Conservation (phyloP, 2,329 filamentous ascomycete species). For the Cryoendolithus antarcticus region DNA sequence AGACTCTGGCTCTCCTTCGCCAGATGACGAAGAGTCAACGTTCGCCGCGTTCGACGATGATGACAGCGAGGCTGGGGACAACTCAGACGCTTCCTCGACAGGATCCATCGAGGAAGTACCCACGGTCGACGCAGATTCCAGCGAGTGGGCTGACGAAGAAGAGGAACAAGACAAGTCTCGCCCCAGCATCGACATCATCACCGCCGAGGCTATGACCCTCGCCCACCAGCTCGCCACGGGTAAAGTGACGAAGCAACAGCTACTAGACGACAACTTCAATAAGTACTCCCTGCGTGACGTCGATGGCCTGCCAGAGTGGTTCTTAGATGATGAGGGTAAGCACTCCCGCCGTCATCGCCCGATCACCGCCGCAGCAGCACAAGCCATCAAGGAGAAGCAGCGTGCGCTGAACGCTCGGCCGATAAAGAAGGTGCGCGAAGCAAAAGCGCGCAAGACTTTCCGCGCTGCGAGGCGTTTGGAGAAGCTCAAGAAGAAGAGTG, state of each 20-base stretch:
- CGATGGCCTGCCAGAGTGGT: conserved; percentile 94
- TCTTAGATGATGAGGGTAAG: conserved; percentile 77
- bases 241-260: conserved; percentile 63
- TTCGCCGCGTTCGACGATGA: conserved; percentile 14
- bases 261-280: conserved; percentile 88
- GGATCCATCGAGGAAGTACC: conserved; percentile 17
- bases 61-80: conserved; percentile 6
- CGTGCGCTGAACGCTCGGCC: conserved; percentile 87
- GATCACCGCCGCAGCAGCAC: conserved; percentile 80
- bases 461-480: conserved; percentile 83
- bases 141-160: conserved; percentile 22
- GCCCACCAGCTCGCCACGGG: conserved; percentile 85
- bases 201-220: conserved; percentile 97
- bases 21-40: conserved; percentile 13
- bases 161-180: conserved; percentile 37
- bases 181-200: conserved; percentile 91
- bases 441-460: conserved; percentile 92
- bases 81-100: background rate
- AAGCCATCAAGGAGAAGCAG: conserved; percentile 87
- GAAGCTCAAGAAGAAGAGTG: conserved; percentile 93
- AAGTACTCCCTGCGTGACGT: conserved; percentile 81
- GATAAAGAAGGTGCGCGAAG: conserved; percentile 98
- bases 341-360: conserved; percentile 79
- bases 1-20: conserved; percentile 16
- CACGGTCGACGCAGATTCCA: conserved; percentile 21